Evolutionary conservation across 1,139 yeast species (phyloP).

Genomic region (Neolecta irregularis): DNA sequence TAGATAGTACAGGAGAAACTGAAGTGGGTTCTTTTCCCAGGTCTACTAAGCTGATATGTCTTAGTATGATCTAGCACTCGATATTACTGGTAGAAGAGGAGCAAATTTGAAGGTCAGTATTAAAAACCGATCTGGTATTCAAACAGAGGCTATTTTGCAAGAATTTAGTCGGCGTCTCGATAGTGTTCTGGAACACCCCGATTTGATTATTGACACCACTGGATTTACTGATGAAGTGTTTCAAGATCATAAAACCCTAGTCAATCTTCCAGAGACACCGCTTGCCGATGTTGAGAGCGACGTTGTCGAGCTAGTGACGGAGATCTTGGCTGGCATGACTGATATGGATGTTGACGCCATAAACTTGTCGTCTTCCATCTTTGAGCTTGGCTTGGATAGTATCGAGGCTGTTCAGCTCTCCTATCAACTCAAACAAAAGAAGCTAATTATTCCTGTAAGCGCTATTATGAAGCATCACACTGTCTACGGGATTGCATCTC

Average conservation of each 20-base stretch:
- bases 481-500: constrained; percentile 9
- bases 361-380: constrained; percentile 10
- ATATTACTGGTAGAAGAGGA: constrained; percentile 2
- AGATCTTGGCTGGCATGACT: too few relatives aligned
- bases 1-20: too few relatives aligned
- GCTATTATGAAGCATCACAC: constrained; percentile 14
- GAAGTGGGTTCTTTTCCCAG: too few relatives aligned
- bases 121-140: constrained; percentile 1
- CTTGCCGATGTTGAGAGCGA: constrained; percentile 10
- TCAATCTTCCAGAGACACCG: background rate
- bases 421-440: constrained; percentile 8
- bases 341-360: constrained; percentile 1
- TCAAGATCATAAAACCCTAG: constrained; percentile 1
- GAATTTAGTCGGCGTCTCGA: too few relatives aligned
- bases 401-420: constrained; percentile 17
- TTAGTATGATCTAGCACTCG: constrained; percentile 7
- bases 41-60: constrained; percentile 1
- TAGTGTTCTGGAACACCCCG: too few relatives aligned
- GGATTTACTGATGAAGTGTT: too few relatives aligned
- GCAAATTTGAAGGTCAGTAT: background rate
- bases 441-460: constrained; percentile 10
- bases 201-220: too few relatives aligned
- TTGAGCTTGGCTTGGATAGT: constrained; percentile 18
- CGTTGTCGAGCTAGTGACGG: constrained; percentile 2
- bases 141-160: too few relatives aligned